Percentiles rank a stretch among this genome's conserved stretches.
Conservation (phyloP, 2,329 filamentous ascomycete genomes). For the Fusarium begoniae region DNA sequence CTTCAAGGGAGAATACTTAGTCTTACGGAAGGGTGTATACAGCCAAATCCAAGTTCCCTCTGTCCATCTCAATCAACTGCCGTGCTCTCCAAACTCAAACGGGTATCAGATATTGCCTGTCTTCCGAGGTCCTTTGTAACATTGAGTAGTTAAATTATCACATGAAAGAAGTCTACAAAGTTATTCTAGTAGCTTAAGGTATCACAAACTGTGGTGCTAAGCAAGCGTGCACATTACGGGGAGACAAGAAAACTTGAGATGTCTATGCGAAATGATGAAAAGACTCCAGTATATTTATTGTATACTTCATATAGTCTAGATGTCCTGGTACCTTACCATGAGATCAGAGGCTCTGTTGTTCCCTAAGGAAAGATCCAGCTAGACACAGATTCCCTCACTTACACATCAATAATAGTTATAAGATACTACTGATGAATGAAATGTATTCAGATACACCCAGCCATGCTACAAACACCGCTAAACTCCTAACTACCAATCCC, state of each 20-base stretch:
- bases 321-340: background rate
- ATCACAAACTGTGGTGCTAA: background rate
- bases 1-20: accelerated
- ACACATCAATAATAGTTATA: background rate
- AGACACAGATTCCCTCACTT: background rate
- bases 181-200: background rate
- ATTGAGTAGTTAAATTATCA: background rate
- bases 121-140: background rate
- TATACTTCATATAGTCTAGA: background rate
- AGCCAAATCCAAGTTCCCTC: background rate
- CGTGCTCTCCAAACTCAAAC: background rate
- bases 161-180: background rate
- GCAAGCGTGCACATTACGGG: background rate
- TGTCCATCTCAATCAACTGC: background rate
- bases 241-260: background rate
- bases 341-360: background rate
- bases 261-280: background rate
- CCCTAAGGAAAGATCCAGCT: background rate
- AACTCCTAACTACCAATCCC: background rate
- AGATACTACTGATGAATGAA: background rate
- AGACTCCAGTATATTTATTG: background rate
- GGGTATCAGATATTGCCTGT: background rate
- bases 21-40: background rate
- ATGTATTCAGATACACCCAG: background rate
- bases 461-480: constrained; percentile 3